These are phyloP conservation scores for Citrus australasica DNA, from an alignment of 345 rosid species.

Conservation along the genomic window DNA sequence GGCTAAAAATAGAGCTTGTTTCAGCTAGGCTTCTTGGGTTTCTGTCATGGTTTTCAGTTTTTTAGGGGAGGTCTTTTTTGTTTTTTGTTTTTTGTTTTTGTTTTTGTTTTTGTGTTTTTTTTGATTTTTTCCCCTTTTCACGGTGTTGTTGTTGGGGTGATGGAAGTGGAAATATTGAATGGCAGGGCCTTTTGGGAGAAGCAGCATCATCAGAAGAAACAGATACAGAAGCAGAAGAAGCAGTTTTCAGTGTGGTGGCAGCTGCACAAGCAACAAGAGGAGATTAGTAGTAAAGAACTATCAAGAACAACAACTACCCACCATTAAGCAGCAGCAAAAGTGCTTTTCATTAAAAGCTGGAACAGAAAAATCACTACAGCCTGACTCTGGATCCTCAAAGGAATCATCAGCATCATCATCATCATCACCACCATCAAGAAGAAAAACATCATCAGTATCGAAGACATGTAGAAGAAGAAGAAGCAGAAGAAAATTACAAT, in stretches of 20 bases:
- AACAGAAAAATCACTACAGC: slow-evolving; percentile 34
- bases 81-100: neutral
- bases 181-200: slow-evolving; percentile 45
- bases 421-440: slow-evolving; percentile 5
- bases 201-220: slow-evolving; percentile 13
- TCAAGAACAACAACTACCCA: slow-evolving; percentile 12
- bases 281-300: slow-evolving; percentile 22
- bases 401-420: slow-evolving; percentile 32
- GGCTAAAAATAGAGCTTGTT: slow-evolving; percentile 18
- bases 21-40: slow-evolving; percentile 6
- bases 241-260: slow-evolving; percentile 46
- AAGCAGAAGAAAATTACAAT: slow-evolving; percentile 9
- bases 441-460: slow-evolving; percentile 7
- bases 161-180: slow-evolving; percentile 49
- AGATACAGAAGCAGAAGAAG: slow-evolving; percentile 1
- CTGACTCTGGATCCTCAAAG: slow-evolving; percentile 61
- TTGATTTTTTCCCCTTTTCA: neutral
- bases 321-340: slow-evolving; percentile 15
- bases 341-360: slow-evolving; percentile 46
- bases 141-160: slow-evolving; percentile 19
- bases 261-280: slow-evolving; percentile 39
- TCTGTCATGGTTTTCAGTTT: slow-evolving; percentile 4
- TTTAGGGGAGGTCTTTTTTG: neutral
- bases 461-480: slow-evolving; percentile 28
- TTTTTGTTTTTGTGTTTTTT: no score